Evolutionary conservation across 352 stramenopile species (phyloP).

Genomic region (Globisporangium paroecandrum): DNA sequence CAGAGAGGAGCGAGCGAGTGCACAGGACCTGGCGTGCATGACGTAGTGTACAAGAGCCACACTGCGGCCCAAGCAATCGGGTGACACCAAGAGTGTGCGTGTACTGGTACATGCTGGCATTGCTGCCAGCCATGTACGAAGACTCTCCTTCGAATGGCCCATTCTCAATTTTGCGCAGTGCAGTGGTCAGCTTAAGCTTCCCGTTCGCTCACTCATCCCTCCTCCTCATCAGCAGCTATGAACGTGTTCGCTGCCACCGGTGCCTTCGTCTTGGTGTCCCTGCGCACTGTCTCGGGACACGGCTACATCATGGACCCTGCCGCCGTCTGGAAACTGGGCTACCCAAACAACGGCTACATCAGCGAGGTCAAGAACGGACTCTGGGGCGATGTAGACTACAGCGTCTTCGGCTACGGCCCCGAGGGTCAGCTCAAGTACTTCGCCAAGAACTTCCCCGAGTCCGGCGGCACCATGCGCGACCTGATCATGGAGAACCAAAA

Average conservation of each 20-base stretch:
- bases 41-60: too few species aligned
- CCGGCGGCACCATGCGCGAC: constrained; percentile 16
- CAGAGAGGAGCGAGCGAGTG: too few species aligned
- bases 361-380: constrained; percentile 23
- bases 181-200: not conserved
- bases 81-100: too few species aligned
- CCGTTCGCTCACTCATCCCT: not conserved
- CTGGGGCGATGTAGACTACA: constrained; percentile 21
- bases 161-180: constrained; percentile 1
- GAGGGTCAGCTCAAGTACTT: constrained; percentile 27
- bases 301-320: constrained; percentile 44
- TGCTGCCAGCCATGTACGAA: too few species aligned
- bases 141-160: not conserved
- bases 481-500: constrained; percentile 12
- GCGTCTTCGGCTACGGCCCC: constrained; percentile 27
- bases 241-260: constrained; percentile 12
- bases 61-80: too few species aligned
- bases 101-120: too few species aligned
- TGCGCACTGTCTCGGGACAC: constrained; percentile 20
- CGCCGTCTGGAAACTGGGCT: constrained; percentile 26
- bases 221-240: not conserved
- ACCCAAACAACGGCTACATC: constrained; percentile 30
- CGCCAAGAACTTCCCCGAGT: constrained; percentile 24
- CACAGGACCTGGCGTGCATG: too few species aligned
- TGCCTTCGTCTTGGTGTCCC: constrained; percentile 9